Evolutionary conservation across 352 stramenopile species (phyloP), one percentile per base, ranked within the genome.

Genomic region (Peronospora belbahrii): DNA sequence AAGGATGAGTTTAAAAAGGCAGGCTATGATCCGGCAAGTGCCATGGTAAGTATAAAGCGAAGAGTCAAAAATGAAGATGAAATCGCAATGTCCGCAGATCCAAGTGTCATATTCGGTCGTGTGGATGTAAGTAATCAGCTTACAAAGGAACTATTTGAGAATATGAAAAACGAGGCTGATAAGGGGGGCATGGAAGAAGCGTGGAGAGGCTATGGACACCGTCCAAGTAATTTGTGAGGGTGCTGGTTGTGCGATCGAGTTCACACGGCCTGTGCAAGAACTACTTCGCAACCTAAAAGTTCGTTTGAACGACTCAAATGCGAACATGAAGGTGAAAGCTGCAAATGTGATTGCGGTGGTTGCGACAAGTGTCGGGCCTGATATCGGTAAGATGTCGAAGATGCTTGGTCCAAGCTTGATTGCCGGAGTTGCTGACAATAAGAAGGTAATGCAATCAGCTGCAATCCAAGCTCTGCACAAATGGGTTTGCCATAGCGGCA

Each of bases 151-250:
- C 49, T 94, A n/a, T 67, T 94, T 33, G 79, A 74, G 1, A 67
- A 88, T 30, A 86, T 94, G 69, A 86, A 90, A 31, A 88, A 79
- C 22, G 83, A 93, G 56, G 72, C 85, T 1, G 79, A 91, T 46
- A 92, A 88, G 32, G 68, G n/a, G 71, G 2, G 81, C 79, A 0
- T 94, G 81, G 83, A 92, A 94, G 44, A 91, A 91, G 43, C 74
- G 83, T 13, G 44, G 74, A 13, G 81, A 80, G 23, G 83, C 83
- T 2, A 94, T 94, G 73, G 81, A 91, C 24, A 67, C 46, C 17
- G 67, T 87, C 1, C 74, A 92, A 48, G 69, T 58, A 23, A 85
- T 94, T 42, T 94, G 80, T 42, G 81, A 91, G 48, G 54, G 62
- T 10, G 68, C 83, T 33, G 83, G 70, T 17, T 81, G 75, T 41